Evolutionary conservation across 2,329 filamentous ascomycete genomes (phyloP).

Genomic region (Neopestalotiopsis rosae): DNA sequence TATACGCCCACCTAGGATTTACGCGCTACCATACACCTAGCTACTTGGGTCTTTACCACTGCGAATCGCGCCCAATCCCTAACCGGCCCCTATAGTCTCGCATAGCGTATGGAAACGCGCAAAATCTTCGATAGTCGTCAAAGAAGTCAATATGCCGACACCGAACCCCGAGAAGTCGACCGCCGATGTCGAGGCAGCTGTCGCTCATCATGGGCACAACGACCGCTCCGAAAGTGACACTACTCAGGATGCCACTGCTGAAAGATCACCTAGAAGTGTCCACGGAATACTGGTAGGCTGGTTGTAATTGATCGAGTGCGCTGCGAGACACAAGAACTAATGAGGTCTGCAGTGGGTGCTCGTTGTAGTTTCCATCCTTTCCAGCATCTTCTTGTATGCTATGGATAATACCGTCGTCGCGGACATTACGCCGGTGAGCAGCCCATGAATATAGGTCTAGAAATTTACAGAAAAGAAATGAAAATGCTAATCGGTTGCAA

Average conservation of each 20-base stretch:
- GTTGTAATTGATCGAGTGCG: neutral
- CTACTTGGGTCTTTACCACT: too few relatives aligned
- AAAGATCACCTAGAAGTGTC: neutral
- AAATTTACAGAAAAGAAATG: too few relatives aligned
- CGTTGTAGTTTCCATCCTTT: neutral
- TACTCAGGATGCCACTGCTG: neutral
- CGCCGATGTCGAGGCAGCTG: neutral
- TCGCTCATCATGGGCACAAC: neutral
- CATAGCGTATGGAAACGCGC: too few relatives aligned
- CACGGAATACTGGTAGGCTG: neutral
- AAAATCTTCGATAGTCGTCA: too few relatives aligned
- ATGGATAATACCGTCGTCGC: constrained; percentile 52
- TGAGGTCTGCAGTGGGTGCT: too few relatives aligned
- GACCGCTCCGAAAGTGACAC: neutral
- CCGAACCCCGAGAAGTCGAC: neutral
- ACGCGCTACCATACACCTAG: too few relatives aligned
- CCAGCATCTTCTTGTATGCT: constrained; percentile 38
- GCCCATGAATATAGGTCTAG: too few relatives aligned
- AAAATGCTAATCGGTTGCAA: too few relatives aligned
- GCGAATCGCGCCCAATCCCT: too few relatives aligned
- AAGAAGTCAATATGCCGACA: neutral
- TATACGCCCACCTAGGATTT: too few relatives aligned
- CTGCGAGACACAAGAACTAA: too few relatives aligned
- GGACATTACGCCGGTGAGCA: constrained; percentile 33
- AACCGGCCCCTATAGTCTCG: too few relatives aligned